Evolutionary conservation across 2,329 filamentous ascomycete species (phyloP), one percentile per base, ranked within the genome.

Genomic region (Fusarium dlaminii): DNA sequence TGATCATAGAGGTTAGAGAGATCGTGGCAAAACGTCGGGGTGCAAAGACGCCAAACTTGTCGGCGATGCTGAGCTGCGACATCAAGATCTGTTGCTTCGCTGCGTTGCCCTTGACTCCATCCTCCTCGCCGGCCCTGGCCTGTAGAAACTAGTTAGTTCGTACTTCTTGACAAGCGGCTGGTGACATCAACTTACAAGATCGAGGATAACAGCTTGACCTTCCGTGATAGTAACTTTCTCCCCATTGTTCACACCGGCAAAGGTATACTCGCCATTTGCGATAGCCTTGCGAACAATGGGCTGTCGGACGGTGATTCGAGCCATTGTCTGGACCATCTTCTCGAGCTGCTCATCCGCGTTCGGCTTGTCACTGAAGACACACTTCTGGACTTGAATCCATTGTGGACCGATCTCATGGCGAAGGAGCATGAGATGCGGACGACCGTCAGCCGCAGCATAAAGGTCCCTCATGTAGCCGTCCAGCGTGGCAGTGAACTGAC

Each of bases 1-100:
- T 77, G 46, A 76, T 63, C 76, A 78, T 77, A 8, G 66, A 51
- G 13, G 61, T 68, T 1, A 61, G 24, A 17, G 56, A 51, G 24
- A 61, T 37, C 1, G 55, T 61, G 27, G 42, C 61, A 4, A 63
- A 22, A 7, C 54, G 40, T 1, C 54, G 52, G 2, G 61, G 61
- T 27, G 61, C 56, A 37, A 63, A 63, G 34, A 63, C 61, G 6
- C 61, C 61, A 22, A 29, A 63, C 8, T 63, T 63, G 18, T 63
- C 61, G 5, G 61, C 42, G 29, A 63, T 59, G n/a, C 10, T 63
- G 14, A 63, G 61, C 27, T 63, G 61, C 4, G 52, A 58, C 10
- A 45, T 29, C 4, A 63, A 14, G 20, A 63, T 10, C 14, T 40
- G 20, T 1, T 22, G n/a, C 34, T 46, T 39, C 32, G 27, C 18